A percentile compares a stretch with the other conserved stretches of the same genome.
Evolutionary conservation across 164 flowering plant species (phyloP).

Genomic region (Litsea cubeba): DNA sequence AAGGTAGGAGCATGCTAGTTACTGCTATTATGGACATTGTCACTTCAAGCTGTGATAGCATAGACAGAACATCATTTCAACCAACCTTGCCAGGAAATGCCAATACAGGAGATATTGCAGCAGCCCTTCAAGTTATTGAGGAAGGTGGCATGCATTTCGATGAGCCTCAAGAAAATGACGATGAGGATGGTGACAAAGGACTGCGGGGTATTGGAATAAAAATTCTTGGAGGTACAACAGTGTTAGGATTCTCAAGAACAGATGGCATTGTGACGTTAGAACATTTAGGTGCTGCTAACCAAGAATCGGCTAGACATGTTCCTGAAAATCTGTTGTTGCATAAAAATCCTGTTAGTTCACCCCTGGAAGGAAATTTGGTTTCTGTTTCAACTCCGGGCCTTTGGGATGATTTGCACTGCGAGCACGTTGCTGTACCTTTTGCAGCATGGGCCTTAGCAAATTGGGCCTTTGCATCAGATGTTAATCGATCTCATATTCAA

Average conservation of each 20-base stretch:
- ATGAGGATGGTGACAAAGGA: conserved; percentile 66
- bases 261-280: conserved; percentile 33
- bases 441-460: conserved; percentile 98
- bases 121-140: conserved; percentile 88
- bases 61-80: conserved; percentile 44
- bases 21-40: conserved; percentile 96
- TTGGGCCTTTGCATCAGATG: conserved; percentile 89
- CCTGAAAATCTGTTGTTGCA: conserved; percentile 32
- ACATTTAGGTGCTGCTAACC: conserved; percentile 17
- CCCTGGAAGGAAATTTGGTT: conserved; percentile 29
- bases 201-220: conserved; percentile 83
- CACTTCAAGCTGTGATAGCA: conserved; percentile 72
- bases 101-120: conserved; percentile 77
- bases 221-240: conserved; percentile 79
- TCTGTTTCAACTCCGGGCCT: conserved; percentile 83
- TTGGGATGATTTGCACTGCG: conserved; percentile 94
- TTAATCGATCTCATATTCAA: conserved; percentile 74
- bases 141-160: conserved; percentile 85
- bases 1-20: conserved; percentile 98
- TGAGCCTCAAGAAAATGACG: conserved; percentile 43
- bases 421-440: conserved; percentile 98
- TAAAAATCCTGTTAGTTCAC: conserved; percentile 30
- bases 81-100: conserved; percentile 74
- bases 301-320: conserved; percentile 13
- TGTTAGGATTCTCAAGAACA: conserved; percentile 67